Evolutionary conservation across 768 basidiomycete species (phyloP), one percentile per base, ranked within the genome.

Genomic region (Mycena latifolia): DNA sequence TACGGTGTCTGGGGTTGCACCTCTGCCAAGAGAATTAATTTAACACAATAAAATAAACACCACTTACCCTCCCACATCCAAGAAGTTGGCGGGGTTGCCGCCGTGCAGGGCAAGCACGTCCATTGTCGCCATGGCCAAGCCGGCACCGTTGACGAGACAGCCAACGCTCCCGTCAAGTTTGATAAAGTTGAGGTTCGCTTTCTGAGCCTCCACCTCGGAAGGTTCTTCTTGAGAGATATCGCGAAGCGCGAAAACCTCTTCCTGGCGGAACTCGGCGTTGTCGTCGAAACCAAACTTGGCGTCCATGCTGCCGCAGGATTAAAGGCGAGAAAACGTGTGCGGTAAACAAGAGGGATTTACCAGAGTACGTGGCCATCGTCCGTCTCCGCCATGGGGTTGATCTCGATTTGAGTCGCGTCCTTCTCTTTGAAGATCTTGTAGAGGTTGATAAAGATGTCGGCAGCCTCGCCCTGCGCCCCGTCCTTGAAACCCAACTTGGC

Each of bases 201-300:
- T 93, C 80, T 96, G 96, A 24, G 98, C 98, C 78, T 98, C 95
- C 33, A 99, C 97, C 79, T 99, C 98, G 29, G 95, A 96, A 22
- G 96, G 88, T 74, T 98, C 96, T 79, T 99, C 98, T 78, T 99
- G 98, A 0, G 94, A 88, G 61, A 92, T 86, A 76, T 99, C 98
- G 58, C 98, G 90, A 59, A 99, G 86, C 59, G 81, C 85, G 76
- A 97, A 98, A 66, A 98, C 77, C 71, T 97, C 95, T 74, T 89
- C 80, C 76, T 99, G 98, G 66, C 98, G 92, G 88, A 99, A 99
- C 75, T 96, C 95, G 39, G 98, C 98, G 75, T 99, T 99, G 77
- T 99, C 98, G 74, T 99, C 98, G 73, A 99, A 99, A n/a, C 96
- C 95, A 67, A 99, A 95, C 80, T 99, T 99, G 77, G 98, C 98